phyloP scores from a whole-genome alignment of 768 basidiomycete species.

The Royoungia palumana region DNA sequence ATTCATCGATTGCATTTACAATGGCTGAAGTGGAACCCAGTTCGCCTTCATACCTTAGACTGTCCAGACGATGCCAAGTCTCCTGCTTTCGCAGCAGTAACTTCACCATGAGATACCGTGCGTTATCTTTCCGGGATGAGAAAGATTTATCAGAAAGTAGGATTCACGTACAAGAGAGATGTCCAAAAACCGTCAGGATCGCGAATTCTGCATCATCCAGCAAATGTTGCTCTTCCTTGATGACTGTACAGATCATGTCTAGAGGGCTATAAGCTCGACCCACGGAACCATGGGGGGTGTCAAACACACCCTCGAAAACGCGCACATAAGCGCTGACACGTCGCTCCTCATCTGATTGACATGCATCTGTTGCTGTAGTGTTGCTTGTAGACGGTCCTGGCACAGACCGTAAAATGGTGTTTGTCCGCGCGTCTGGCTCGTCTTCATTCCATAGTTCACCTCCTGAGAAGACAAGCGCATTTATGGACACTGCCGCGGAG shows the following conservation, averaged over 20 bases:
- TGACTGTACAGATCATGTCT: conserved; percentile 58
- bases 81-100: conserved; percentile 58
- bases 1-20: conserved; percentile 40
- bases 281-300: neutral
- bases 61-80: conserved; percentile 49
- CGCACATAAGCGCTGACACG: conserved; percentile 26
- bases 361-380: neutral
- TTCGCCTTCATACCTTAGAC: conserved; percentile 42
- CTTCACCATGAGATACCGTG: conserved; percentile 61
- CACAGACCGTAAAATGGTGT: conserved; percentile 1
- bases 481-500: conserved; percentile 15
- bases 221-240: conserved; percentile 49
- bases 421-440: conserved; percentile 6
- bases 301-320: conserved; percentile 29
- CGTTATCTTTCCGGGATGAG: conserved; percentile 40
- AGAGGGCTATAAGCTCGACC: conserved; percentile 1
- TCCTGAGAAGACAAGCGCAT: conserved; percentile 31
- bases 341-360: conserved; percentile 2
- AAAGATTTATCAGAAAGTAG: neutral
- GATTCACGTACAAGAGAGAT: conserved; percentile 47
- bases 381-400: conserved; percentile 17
- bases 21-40: conserved; percentile 39
- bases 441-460: conserved; percentile 23
- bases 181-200: conserved; percentile 40
- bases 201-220: conserved; percentile 47